phyloP scores from a whole-genome alignment of 1,139 yeast genomes.

The Lodderomyces theae region DNA sequence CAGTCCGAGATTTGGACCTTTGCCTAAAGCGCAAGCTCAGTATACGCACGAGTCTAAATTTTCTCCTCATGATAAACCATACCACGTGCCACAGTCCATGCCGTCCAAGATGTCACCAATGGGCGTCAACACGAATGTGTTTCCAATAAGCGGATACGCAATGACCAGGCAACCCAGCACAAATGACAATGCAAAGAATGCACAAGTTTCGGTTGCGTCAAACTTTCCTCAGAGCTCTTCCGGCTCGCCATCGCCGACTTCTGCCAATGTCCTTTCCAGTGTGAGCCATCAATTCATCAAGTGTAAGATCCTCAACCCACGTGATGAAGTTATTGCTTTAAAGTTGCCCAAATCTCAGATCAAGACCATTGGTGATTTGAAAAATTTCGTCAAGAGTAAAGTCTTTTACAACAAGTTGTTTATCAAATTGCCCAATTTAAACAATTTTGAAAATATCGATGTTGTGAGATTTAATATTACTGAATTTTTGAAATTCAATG shows the following conservation, averaged over 20 bases:
- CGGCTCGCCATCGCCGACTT: conserved; percentile 1
- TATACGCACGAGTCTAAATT: not conserved
- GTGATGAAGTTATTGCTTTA: conserved; percentile 29
- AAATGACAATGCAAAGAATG: not conserved
- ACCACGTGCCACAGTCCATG: conserved; percentile 6
- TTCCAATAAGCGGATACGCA: conserved; percentile 6
- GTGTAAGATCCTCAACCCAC: conserved; percentile 30
- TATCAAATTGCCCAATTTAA: conserved; percentile 26
- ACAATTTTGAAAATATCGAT: conserved; percentile 27
- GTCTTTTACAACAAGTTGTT: conserved; percentile 26
- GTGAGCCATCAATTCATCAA: conserved; percentile 19
- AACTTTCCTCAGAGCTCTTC: not conserved
- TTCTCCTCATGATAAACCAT: conserved; percentile 3
- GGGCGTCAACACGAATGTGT: conserved; percentile 4
- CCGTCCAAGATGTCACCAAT: conserved; percentile 11
- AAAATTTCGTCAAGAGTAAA: conserved; percentile 26
- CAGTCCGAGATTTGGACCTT: not conserved
- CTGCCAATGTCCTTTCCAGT: not conserved
- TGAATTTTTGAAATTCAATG: conserved; percentile 21
- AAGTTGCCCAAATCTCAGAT: conserved; percentile 27
- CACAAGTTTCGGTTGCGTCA: not conserved
- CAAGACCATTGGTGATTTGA: conserved; percentile 26
- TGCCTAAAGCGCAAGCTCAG: not conserved
- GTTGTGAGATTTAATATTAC: conserved; percentile 21
- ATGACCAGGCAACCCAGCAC: not conserved